Base-by-base conservation (phyloP, 495 filamentous ascomycete genomes). In the Aspergillus olivimuriae region DNA sequence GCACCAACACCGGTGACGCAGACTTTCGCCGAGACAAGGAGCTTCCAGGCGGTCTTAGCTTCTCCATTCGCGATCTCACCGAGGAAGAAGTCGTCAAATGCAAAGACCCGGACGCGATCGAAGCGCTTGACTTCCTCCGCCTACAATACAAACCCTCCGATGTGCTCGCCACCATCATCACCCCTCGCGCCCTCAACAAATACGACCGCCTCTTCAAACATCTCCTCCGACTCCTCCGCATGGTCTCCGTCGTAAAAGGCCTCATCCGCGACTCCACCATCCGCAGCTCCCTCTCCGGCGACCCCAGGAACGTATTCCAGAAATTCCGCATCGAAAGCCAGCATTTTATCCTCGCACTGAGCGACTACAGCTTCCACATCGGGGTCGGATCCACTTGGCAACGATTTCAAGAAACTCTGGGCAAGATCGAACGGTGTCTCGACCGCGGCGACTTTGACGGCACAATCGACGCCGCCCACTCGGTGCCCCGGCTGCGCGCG, bases 71-170 rank as follows among this genome's bases (percentile, higher is more conserved):
- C n/a, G 83, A 89, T 43, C 72, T 96, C 47, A 72, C 81, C 0
- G 69, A 75, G 2, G 77, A 80, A 14, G 89, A 95, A 50, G 79
- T 94, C 16, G 77, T 84, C 26, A 79, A 75, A 48, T 87, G 84
- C 58, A 81, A 87, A 66, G 78, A 96, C 54, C 82, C 87, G 0
- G 74, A 84, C 53, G 79, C 79, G 0, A 75, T 96, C 22, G 82
- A 87, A 61, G 92, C 92, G 0, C 69, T 96, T 14, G 92, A 98
- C 60, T 96, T 98, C 55, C 70, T 98, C 14, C 80, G 84, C 2
- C 68, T 98, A 3, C 82, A 88, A 39, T 98, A 95, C 67, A 83
- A 80, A 30, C 78, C 92, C 0, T 88, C 91, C 0, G 53, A 74
- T 2, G 77, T 84, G 2, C 72, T 98, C 1, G 78, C 83, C 26